Percentiles rank a stretch among this genome's conserved stretches.
phyloP scores from a whole-genome alignment of 768 basidiomycete genomes.

The Leccinum ochraceum region DNA sequence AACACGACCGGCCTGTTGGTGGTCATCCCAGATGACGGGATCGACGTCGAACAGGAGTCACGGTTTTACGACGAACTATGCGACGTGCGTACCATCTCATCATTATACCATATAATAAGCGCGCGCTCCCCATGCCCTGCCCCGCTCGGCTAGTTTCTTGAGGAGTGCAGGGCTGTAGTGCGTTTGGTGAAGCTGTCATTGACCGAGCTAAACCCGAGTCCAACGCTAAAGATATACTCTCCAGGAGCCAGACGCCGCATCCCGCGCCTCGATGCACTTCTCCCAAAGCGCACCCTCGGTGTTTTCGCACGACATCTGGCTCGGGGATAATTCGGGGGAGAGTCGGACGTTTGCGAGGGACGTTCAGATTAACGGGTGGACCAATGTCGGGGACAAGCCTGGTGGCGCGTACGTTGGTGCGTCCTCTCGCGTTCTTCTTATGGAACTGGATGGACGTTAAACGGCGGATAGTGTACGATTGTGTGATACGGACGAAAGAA shows the following conservation, averaged over 20 bases:
- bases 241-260: conserved; percentile 24
- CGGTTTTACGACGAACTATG: conserved; percentile 65
- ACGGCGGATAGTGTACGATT: conserved; percentile 57
- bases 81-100: conserved; percentile 35
- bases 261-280: conserved; percentile 25
- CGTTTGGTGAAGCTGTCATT: not conserved
- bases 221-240: not conserved
- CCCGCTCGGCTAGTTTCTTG: not conserved
- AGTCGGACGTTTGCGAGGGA: conserved; percentile 60
- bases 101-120: not conserved
- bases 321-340: conserved; percentile 59
- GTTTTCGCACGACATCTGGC: conserved; percentile 70
- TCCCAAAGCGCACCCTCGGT: conserved; percentile 49
- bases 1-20: conserved; percentile 50
- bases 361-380: conserved; percentile 70
- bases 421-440: conserved; percentile 13
- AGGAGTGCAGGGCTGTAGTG: not conserved
- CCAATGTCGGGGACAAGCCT: conserved; percentile 64
- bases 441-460: not conserved
- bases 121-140: not conserved
- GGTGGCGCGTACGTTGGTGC: conserved; percentile 68
- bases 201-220: not conserved
- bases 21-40: conserved; percentile 52
- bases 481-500: conserved; percentile 67
- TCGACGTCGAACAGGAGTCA: conserved; percentile 70